Percentiles rank a stretch among this genome's conserved stretches.
phyloP scores from a whole-genome alignment of 768 basidiomycete species.

The Hortiboletus campestris region DNA sequence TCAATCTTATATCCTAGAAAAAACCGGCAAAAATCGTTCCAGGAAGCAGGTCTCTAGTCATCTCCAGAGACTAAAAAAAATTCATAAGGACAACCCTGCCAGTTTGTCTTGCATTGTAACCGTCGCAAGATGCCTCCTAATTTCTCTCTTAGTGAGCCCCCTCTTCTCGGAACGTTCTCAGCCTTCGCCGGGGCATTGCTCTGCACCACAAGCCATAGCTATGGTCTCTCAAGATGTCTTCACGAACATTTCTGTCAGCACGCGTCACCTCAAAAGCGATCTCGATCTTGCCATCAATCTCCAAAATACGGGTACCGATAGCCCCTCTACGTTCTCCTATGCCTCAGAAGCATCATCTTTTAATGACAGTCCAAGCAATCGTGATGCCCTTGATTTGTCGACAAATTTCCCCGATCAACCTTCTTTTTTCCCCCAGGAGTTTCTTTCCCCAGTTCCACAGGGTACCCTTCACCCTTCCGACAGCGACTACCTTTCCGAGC shows the following conservation, averaged over 20 bases:
- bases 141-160: constrained; percentile 15
- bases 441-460: constrained; percentile 5
- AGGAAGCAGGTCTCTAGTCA: constrained; percentile 42
- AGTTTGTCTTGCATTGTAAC: constrained; percentile 24
- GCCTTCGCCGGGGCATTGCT: constrained; percentile 11
- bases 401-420: constrained; percentile 6
- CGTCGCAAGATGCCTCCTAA: background rate
- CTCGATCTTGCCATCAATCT: constrained; percentile 5
- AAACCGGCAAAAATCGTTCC: constrained; percentile 38
- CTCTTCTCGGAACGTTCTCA: constrained; percentile 27
- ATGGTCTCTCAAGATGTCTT: constrained; percentile 11
- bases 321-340: constrained; percentile 3
- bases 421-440: constrained; percentile 4
- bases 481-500: constrained; percentile 13
- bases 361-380: background rate
- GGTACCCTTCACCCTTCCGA: background rate
- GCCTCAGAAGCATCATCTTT: constrained; percentile 5
- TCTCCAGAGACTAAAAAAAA: constrained; percentile 37
- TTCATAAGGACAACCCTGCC: constrained; percentile 30
- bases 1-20: constrained; percentile 38
- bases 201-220: background rate
- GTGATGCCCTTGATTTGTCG: background rate
- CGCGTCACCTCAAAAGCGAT: constrained; percentile 15
- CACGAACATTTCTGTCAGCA: constrained; percentile 4
- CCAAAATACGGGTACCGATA: constrained; percentile 1